Evolutionary conservation across 176 grass and related monocot species (phyloP), one percentile per base, ranked within the genome.

Genomic region (Echinochloa phyllopogon): DNA sequence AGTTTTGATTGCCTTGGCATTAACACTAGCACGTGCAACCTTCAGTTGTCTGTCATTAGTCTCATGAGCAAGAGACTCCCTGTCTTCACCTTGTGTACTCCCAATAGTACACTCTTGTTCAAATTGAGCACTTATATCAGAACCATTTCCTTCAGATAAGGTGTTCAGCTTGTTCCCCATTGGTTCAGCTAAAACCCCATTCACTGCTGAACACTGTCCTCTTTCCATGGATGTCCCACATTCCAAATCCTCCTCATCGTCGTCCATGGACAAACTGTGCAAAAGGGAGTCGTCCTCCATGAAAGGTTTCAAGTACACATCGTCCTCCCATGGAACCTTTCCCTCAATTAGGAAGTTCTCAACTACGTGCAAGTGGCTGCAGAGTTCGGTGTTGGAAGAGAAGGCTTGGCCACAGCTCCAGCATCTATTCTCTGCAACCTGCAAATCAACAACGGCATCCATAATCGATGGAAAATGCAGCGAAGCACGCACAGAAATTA

Each of bases 251-350:
- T 90, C 89, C 1, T 90, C 87, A 20, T 94, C 91, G 16, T 92
- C 87, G 27, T 85, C 83, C 37, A 89, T 53, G 23, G 59, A 90
- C 74, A 98, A 85, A 83, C 87, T 92, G 65, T 98, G 93, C 86
- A 98, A 76, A 85, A 98, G 88, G 23, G 93, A 79, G 43, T 96
- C 96, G 43, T 94, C 91, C 38, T 85, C 85, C 88, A 94, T 83
- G 85, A 88, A 96, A 29, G 96, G 96, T 83, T 94, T 99, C 85
- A 99, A 47, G 86, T 89, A 96, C 3, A 55, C 11, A 17, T 95
- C 91, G 27, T 94, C 76, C 23, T 90, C 91, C 96, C 93, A 99
- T 69, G 87, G 86, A 75, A 75, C 29, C 20, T 94, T 89, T 25
- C 87, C 78, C 43, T 82, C 88, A 49, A 61, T 80, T 40, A 68